Evolutionary conservation across 2,329 filamentous ascomycete genomes (phyloP), one percentile per base, ranked within the genome.

Genomic region (Aspergillus hortae): DNA sequence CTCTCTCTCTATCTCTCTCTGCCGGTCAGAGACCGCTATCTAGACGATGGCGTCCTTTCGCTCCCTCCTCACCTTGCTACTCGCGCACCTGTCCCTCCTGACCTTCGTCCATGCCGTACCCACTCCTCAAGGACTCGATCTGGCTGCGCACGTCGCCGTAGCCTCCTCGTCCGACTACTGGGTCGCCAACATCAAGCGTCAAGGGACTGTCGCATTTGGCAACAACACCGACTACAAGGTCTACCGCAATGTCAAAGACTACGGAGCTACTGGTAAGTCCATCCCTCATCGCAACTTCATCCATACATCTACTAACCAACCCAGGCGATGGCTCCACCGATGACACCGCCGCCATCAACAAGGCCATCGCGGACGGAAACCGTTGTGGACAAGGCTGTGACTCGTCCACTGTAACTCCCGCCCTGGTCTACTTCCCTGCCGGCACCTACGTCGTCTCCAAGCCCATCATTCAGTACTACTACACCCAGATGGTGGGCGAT

Each of bases 401-500:
- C 67, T 95, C 90, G 1, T 84, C 82, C 30, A 97, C 92, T 3
- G 82, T 82, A n/a, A 84, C 85, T 1, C 92, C 92, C 0, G 92
- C 90, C 23, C 76, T 97, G 12, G 84, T 97, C 48, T 97, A 95
- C 77, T 95, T 97, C 77, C 92, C 91, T 36, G 79, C 89, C 10
- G 92, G 92, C 59, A 95, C 85, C 51, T 97, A 96, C 67, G 66
- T 88, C 15, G 86, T 97, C 61, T 90, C 85, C 67, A 81, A 78
- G 64, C 89, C 92, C 19, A 83, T 97, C 59, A 74, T 91, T 47
- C 87, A 91, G 69, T 87, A 87, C 72, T 97, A 97, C 79, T 96
- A 96, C 77, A 95, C 92, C 9, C 91, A 96, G 70, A 83, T 97
- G 56, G 79, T 96, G 33, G 92, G 92, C 52, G 91, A 97, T 75